Conservation (phyloP, 2,329 filamentous ascomycete genomes). For the Dactylella cylindrospora region DNA sequence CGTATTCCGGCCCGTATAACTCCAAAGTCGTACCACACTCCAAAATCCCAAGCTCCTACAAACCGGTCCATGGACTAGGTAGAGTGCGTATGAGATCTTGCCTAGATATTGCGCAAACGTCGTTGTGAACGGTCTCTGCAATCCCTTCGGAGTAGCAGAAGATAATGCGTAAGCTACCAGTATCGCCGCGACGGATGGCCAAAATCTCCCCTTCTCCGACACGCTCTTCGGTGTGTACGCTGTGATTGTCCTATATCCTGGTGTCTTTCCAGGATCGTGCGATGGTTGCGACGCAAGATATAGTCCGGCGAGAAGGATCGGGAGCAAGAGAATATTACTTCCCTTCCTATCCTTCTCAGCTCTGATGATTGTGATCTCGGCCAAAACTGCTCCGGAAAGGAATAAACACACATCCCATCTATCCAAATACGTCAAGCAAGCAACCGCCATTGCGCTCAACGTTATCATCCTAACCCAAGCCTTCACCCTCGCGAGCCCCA, state of each 20-base stretch:
- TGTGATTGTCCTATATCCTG: slow-evolving; percentile 46
- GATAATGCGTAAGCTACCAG: slow-evolving; percentile 46
- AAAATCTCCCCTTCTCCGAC: slow-evolving; percentile 48
- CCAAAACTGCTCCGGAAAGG: slow-evolving; percentile 46
- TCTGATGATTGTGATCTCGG: slow-evolving; percentile 43
- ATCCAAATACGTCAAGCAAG: slow-evolving; percentile 33
- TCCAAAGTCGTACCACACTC: slow-evolving; percentile 32
- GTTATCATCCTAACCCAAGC: slow-evolving; percentile 47
- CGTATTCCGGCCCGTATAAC: slow-evolving; percentile 20
- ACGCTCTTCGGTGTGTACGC: slow-evolving; percentile 46
- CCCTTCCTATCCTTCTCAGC: slow-evolving; percentile 18
- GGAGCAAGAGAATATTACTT: slow-evolving; percentile 18
- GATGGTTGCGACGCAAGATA: slow-evolving; percentile 27
- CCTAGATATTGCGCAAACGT: slow-evolving; percentile 49
- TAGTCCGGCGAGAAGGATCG: slow-evolving; percentile 19
- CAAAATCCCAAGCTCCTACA: slow-evolving; percentile 47
- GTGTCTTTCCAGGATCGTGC: slow-evolving; percentile 29
- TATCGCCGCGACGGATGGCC: slow-evolving; percentile 49
- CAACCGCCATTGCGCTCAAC: slow-evolving; percentile 13
- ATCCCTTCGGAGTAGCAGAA: slow-evolving; percentile 15
- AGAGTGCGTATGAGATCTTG: slow-evolving; percentile 49
- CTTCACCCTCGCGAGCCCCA: slow-evolving; percentile 50
- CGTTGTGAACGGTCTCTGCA: slow-evolving; percentile 50
- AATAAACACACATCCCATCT: slow-evolving; percentile 47
- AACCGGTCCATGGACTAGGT: slow-evolving; percentile 49